phyloP scores from a whole-genome alignment of 1,284 basidiomycete species.

The Sanghuangporus baumii region DNA sequence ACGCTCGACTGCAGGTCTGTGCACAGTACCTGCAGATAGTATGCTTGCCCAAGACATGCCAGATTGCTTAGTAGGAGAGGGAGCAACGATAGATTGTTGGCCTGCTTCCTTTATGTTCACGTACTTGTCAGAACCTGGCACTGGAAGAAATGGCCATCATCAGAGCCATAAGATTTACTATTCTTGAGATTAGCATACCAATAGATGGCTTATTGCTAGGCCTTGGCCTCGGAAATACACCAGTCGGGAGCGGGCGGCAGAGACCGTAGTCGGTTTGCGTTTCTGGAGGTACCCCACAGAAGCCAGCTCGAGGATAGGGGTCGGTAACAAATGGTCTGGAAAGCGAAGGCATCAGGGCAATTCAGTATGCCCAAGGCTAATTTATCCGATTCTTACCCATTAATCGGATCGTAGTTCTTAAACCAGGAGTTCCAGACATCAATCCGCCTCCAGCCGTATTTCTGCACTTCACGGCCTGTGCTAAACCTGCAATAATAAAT shows the following conservation, averaged over 20 bases:
- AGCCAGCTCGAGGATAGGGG: slow-evolving; percentile 52
- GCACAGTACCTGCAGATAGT: neutral
- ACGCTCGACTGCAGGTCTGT: slow-evolving; percentile 1
- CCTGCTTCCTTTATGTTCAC: slow-evolving; percentile 2
- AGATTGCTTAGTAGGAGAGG: neutral
- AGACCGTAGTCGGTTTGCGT: slow-evolving; percentile 48
- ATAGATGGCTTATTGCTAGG: neutral
- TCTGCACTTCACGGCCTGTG: slow-evolving; percentile 39
- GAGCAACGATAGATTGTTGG: neutral
- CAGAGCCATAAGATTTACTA: neutral
- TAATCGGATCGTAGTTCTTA: slow-evolving; percentile 37
- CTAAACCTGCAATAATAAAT: slow-evolving; percentile 50
- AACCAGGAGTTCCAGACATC: slow-evolving; percentile 53
- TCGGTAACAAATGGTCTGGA: slow-evolving; percentile 32
- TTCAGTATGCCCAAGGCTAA: neutral
- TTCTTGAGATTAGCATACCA: neutral
- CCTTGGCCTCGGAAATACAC: slow-evolving; percentile 18
- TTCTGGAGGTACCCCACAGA: slow-evolving; percentile 48
- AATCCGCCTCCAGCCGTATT: slow-evolving; percentile 57
- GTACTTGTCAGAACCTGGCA: slow-evolving; percentile 13
- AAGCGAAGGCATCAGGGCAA: neutral
- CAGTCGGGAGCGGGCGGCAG: slow-evolving; percentile 50
- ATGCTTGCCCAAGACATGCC: slow-evolving; percentile 1
- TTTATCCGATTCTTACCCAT: slow-evolving; percentile 28
- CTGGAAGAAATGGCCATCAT: neutral